Percentiles rank a stretch among this genome's conserved stretches.
phyloP scores from a whole-genome alignment of 192 early-diverging fungal genomes.

The Neocallimastix lanati region DNA sequence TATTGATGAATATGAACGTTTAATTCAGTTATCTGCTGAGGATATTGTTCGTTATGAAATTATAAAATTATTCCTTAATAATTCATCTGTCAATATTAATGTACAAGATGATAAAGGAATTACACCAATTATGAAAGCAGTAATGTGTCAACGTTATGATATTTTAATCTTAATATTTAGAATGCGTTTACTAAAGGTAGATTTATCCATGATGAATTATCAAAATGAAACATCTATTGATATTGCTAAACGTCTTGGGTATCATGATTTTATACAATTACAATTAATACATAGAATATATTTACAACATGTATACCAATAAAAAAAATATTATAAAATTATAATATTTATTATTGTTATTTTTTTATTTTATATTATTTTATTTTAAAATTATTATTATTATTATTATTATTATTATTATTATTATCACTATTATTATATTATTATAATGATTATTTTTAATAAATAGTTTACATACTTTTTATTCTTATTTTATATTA shows the following conservation, averaged over 20 bases:
- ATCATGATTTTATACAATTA: neutral
- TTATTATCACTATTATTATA: too few relatives aligned
- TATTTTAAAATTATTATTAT: too few relatives aligned
- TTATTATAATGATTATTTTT: too few relatives aligned
- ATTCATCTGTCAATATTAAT: neutral
- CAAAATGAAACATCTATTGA: neutral
- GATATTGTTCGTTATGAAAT: neutral
- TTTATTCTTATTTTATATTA: too few relatives aligned
- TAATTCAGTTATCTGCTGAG: neutral
- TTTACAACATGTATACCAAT: neutral
- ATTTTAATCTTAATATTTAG: neutral
- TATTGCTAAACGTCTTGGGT: neutral
- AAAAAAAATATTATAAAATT: conserved; percentile 1
- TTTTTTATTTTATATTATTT: neutral
- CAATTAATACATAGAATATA: neutral
- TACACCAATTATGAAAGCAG: neutral
- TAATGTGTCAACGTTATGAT: neutral
- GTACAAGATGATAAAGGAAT: neutral
- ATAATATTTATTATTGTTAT: too few relatives aligned
- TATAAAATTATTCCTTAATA: neutral
- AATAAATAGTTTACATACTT: too few relatives aligned
- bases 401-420: neutral
- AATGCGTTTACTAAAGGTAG: neutral
- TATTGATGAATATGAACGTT: neutral
- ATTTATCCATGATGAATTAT: neutral